Base-by-base conservation (phyloP, 768 basidiomycete species). In the Leccinum broughii region DNA sequence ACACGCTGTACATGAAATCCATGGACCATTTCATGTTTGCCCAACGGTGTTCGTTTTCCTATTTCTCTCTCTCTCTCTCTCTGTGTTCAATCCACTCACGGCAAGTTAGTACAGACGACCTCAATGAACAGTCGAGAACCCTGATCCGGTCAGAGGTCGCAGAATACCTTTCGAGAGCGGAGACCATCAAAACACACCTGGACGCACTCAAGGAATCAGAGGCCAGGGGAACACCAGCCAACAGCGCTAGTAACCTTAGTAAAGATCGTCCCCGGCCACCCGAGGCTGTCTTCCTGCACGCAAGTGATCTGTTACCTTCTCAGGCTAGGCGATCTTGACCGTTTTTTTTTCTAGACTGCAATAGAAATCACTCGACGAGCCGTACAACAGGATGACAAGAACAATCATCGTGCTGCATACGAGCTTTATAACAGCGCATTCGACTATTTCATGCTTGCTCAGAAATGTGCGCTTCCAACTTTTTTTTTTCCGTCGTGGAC, bases 1-100 rank as follows among this genome's bases (percentile, higher is more conserved):
- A 91, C 84, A 93, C 89, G 77, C 83, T 87, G 60, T 95, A 96
- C 76, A 88, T 89, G 79, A 96, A 96, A 79, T 83, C 91, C 4
- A 82, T 98, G 64, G 96, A 98, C 71, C 97, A 95, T 75, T 98
- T 98, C 77, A 92, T 97, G 90, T 90, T 97, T 70, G 94, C 95
- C 10, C 79, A 93, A 69, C 94, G 93, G 76, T 95, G 93, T 94
- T 66, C 22, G 69, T 72, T 15, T 49, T 44, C n/a, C 48, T 60
- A 0, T 6, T 30, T 6, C 1, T 30, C 8, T 30, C 28, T 1
- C 8, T 44, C 13, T 44, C 44, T 30, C 34, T 55, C 17, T 20
- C 4, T 20, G 10, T 44, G 17, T 44, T 44, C 41, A 11, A 2
- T 57, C 39, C 28, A 22, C 56, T 68, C 50, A 67, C 49, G 20